A percentile compares a stretch with the other conserved stretches of the same genome.
Conservation (phyloP, 2,329 filamentous ascomycete species). For the Cytospora piceicola region DNA sequence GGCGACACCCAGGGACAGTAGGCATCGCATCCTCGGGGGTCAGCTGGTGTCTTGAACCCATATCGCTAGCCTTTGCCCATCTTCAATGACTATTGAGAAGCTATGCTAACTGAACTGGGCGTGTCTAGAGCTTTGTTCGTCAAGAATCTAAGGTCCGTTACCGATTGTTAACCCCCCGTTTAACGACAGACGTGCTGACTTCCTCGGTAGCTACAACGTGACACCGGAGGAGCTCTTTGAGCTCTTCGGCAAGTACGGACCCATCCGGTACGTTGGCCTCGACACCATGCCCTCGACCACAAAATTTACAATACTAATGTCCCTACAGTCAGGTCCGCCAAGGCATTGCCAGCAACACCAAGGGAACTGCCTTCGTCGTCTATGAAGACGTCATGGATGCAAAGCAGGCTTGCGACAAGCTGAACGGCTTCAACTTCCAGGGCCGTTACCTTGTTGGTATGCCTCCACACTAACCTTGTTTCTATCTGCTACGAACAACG, state of each 20-base stretch:
- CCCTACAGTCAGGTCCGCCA: slow-evolving; percentile 87
- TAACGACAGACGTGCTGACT: slow-evolving; percentile 33
- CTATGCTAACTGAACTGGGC: slow-evolving; percentile 35
- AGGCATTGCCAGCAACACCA: slow-evolving; percentile 95
- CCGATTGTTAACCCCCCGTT: slow-evolving; percentile 54
- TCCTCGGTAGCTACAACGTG: slow-evolving; percentile 83
- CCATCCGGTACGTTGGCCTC: slow-evolving; percentile 77
- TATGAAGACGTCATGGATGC: slow-evolving; percentile 99
- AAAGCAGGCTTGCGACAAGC: slow-evolving; percentile 97
- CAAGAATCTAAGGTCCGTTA: slow-evolving; percentile 94
- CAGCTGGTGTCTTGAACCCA: neutral
- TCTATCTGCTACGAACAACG: neutral
- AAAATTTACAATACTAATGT: slow-evolving; percentile 33
- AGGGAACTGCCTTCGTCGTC: slow-evolving; percentile 98
- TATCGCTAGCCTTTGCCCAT: slow-evolving; percentile 5
- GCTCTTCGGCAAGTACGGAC: slow-evolving; percentile 96
- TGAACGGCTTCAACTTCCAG: slow-evolving; percentile 99
- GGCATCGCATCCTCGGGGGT: slow-evolving; percentile 1
- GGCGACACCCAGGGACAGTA: slow-evolving; percentile 1
- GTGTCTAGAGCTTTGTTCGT: slow-evolving; percentile 91
- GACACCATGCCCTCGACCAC: neutral
- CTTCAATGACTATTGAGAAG: neutral
- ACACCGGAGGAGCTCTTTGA: slow-evolving; percentile 97
- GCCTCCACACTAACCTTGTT: slow-evolving; percentile 43
- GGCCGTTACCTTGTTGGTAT: slow-evolving; percentile 97